Evolutionary conservation across 805 yeast genomes (phyloP).

Genomic region (Dipodascus albidus): DNA sequence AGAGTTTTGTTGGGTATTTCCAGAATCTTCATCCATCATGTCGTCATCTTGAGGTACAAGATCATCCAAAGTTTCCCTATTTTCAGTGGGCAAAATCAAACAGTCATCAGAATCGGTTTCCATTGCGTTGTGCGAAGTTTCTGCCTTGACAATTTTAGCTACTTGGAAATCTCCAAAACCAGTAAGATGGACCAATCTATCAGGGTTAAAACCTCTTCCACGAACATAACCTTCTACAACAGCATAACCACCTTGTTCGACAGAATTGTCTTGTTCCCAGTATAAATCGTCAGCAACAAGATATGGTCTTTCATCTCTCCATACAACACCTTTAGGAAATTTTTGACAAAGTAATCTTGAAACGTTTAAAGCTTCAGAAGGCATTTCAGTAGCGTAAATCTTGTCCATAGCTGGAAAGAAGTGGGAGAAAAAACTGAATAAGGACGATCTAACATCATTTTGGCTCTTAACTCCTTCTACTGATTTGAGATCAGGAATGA

Average conservation of each 20-base stretch:
- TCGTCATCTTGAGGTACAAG: slow-evolving; percentile 16
- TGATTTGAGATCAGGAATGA: slow-evolving; percentile 56
- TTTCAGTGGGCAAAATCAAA: slow-evolving; percentile 21
- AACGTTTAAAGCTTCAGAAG: slow-evolving; percentile 61
- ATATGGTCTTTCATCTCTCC: slow-evolving; percentile 94
- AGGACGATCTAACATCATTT: slow-evolving; percentile 51
- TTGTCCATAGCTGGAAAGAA: slow-evolving; percentile 76
- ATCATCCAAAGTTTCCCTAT: slow-evolving; percentile 21
- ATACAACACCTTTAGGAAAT: slow-evolving; percentile 70
- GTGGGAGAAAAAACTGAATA: slow-evolving; percentile 55
- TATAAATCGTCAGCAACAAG: slow-evolving; percentile 57
- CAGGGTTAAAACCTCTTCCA: slow-evolving; percentile 69
- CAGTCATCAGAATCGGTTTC: slow-evolving; percentile 20
- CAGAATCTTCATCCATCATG: slow-evolving; percentile 21
- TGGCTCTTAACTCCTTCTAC: slow-evolving; percentile 44
- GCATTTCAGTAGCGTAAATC: slow-evolving; percentile 55
- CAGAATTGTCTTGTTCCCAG: slow-evolving; percentile 26
- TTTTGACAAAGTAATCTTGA: slow-evolving; percentile 72
- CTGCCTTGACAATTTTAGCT: slow-evolving; percentile 41
- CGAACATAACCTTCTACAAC: slow-evolving; percentile 75
- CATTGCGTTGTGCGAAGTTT: not conserved
- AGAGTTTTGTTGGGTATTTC: slow-evolving; percentile 21
- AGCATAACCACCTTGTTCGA: slow-evolving; percentile 28
- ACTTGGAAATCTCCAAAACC: slow-evolving; percentile 85
- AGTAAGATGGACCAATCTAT: slow-evolving; percentile 75